These are phyloP conservation scores for Shiraia bambusicola DNA, from an alignment of 2,329 filamentous ascomycete species.

Conservation along the genomic window DNA sequence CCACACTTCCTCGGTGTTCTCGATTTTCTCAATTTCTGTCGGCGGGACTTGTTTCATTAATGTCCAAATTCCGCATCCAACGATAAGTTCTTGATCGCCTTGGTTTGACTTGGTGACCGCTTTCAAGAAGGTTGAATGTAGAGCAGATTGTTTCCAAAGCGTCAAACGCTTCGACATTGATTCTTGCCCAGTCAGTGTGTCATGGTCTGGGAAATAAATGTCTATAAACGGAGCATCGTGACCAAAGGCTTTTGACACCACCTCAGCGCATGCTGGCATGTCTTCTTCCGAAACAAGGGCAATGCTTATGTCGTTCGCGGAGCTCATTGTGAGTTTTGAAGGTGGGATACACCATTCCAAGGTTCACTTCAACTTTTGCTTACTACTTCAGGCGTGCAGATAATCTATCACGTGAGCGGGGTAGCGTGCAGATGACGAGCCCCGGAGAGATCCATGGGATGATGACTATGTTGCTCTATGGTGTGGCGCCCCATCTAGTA, in stretches of 20 bases:
- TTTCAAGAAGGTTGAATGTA: constrained; percentile 14
- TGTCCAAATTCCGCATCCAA: constrained; percentile 16
- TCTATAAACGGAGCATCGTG: constrained; percentile 15
- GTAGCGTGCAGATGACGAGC: no score
- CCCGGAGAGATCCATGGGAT: no score
- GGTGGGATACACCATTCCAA: neutral
- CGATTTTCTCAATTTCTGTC: constrained; percentile 9
- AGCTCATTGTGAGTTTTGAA: no score
- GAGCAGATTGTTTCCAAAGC: constrained; percentile 9
- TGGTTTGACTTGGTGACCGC: constrained; percentile 3
- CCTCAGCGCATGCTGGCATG: constrained; percentile 4
- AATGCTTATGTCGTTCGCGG: constrained; percentile 2
- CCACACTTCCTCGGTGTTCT: constrained; percentile 13
- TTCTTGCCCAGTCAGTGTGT: constrained; percentile 11
- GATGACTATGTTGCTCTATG: no score
- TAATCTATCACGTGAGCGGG: no score
- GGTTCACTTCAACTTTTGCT: neutral
- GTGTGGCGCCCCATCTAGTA: no score
- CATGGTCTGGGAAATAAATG: constrained; percentile 13
- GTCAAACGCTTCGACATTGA: constrained; percentile 6
- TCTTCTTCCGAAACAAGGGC: constrained; percentile 7
- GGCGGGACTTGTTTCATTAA: constrained; percentile 11
- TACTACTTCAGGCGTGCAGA: no score
- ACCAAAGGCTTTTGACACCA: constrained; percentile 16
- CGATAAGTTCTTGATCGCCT: constrained; percentile 1